Evolutionary conservation across 73 alveolate species (phyloP).

Genomic region (Paramecium sexaurelia): DNA sequence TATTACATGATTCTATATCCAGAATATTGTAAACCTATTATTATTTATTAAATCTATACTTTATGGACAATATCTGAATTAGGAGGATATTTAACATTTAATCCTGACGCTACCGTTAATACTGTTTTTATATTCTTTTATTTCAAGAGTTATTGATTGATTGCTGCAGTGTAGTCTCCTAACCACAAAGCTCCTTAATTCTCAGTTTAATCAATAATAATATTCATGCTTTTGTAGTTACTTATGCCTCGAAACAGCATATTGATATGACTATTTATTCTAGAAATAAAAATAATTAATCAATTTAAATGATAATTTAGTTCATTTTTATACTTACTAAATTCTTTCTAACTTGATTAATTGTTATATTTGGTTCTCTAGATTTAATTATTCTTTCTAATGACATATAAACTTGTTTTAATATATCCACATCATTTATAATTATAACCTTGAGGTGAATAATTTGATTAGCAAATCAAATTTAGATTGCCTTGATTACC

Average conservation of each 20-base stretch:
- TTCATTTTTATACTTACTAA: background rate
- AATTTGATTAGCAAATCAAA: too few relatives aligned
- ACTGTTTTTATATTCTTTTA: constrained; percentile 62
- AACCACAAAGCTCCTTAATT: constrained; percentile 54
- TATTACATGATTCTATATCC: constrained; percentile 48
- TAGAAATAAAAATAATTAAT: constrained; percentile 12
- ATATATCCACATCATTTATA: too few relatives aligned
- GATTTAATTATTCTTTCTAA: background rate
- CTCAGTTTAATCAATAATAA: constrained; percentile 52
- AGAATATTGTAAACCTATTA: constrained; percentile 50
- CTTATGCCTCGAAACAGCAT: constrained; percentile 19
- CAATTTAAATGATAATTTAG: background rate
- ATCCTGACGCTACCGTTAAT: constrained; percentile 64
- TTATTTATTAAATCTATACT: background rate
- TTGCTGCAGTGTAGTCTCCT: constrained; percentile 74
- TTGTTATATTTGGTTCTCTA: background rate
- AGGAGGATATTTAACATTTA: constrained; percentile 54
- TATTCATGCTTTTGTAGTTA: constrained; percentile 54
- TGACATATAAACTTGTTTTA: too few relatives aligned
- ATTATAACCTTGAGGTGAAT: too few relatives aligned
- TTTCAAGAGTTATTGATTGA: constrained; percentile 54
- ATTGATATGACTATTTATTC: background rate
- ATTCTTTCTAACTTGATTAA: background rate
- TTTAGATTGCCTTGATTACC: too few relatives aligned
- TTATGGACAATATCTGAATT: constrained; percentile 56